phyloP scores from a whole-genome alignment of 1,139 yeast genomes.

The Kurtzmaniella quercitrusa region DNA sequence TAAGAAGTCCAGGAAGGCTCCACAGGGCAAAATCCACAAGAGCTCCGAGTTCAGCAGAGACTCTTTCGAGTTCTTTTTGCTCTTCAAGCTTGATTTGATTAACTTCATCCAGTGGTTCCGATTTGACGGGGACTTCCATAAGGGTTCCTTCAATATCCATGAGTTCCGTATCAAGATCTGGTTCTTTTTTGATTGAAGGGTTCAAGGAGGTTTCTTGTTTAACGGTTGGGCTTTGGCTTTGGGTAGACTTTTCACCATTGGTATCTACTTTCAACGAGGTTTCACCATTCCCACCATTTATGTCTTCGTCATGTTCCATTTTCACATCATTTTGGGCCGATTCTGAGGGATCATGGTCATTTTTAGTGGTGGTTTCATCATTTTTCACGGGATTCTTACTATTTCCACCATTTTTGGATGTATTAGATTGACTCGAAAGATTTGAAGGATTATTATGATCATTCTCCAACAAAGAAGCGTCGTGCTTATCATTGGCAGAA shows the following conservation, averaged over 20 bases:
- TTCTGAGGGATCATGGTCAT: no score
- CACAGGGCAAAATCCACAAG: constrained; percentile 60
- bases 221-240: no score
- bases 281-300: constrained; percentile 12
- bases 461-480: no score
- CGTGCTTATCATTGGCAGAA: not conserved
- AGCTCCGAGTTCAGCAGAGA: constrained; percentile 43
- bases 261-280: not conserved
- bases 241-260: not conserved
- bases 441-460: no score
- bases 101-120: constrained; percentile 18
- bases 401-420: constrained; percentile 9
- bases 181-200: not conserved
- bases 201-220: no score
- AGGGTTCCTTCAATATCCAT: not conserved
- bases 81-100: constrained; percentile 34
- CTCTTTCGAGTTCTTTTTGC: constrained; percentile 42
- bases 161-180: not conserved
- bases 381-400: constrained; percentile 4
- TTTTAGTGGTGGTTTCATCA: not conserved
- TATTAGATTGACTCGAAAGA: not conserved
- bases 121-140: constrained; percentile 19
- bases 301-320: constrained; percentile 22
- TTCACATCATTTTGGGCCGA: constrained; percentile 10
- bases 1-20: constrained; percentile 60